Evolutionary conservation across 2,329 filamentous ascomycete genomes (phyloP), one percentile per base, ranked within the genome.

Genomic region (Fusarium udum): DNA sequence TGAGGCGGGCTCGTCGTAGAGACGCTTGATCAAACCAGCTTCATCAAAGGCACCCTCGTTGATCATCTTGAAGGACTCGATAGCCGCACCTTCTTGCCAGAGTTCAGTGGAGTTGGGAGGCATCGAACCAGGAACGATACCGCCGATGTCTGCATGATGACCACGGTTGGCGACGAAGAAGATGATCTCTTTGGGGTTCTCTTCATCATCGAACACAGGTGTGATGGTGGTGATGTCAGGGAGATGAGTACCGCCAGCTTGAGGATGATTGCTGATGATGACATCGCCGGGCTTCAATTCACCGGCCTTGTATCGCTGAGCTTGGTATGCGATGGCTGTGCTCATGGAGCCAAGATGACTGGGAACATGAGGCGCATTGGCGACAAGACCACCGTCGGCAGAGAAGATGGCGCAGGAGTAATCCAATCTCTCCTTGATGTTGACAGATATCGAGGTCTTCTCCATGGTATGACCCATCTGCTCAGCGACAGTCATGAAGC

Each of bases 401-500:
- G 93, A 92, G 76, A 95, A 95, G 0, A 95, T 83, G 4, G 93
- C 93, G 64, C 93, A 95, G 0, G 92, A 94, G 78, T 93, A 95
- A 73, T 95, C 93, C 0, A 95, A 85, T 22, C 92, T 87, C 77
- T 95, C 93, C 75, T 95, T 92, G 80, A 95, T 92, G 75, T 94
- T 95, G 1, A 91, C 92, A 45, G 89, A 92, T 28, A 95, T 91
- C 73, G 90, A 91, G 0, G 92, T 94, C 83, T 94, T 94, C 76
- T 95, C 92, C 58, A 95, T 81, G 6, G 92, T 91, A 49, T 91
- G 86, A 0, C 92, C 92, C 92, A 95, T 95, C 78, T 95, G 92
- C 78, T 95, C 92, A 1, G 92, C 92, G 63, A 95, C 93, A 3
- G 91, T 91, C 92, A 95, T 95, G 82, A 95, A 95, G 4, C 92